These are phyloP conservation scores for Nicotiana paniculata DNA, from an alignment of 257 asterid genomes.

Conservation along the genomic window DNA sequence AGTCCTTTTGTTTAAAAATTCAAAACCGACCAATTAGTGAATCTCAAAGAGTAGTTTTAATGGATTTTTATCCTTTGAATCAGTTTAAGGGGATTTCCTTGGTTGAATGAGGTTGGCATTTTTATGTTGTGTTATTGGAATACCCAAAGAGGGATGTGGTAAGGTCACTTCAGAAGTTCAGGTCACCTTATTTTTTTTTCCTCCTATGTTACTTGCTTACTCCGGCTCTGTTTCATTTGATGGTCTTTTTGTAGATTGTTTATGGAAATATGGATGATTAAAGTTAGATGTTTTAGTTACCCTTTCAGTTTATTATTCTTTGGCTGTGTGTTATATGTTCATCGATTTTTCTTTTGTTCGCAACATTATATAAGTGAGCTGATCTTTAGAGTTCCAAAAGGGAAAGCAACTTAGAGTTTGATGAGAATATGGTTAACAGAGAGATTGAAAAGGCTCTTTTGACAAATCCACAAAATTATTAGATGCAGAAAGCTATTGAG, in stretches of 20 bases:
- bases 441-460: neutral
- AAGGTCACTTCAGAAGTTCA: slow-evolving; percentile 19
- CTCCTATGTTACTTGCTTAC: neutral
- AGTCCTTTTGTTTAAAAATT: too few species aligned
- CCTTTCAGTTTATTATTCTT: neutral
- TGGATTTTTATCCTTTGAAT: too few species aligned
- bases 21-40: too few species aligned
- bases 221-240: neutral
- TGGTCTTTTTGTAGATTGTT: neutral
- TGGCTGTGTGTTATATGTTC: neutral
- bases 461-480: neutral
- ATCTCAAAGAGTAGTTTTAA: too few species aligned
- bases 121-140: too few species aligned
- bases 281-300: neutral
- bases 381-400: neutral
- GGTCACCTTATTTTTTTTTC: neutral
- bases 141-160: slow-evolving; percentile 62
- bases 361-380: neutral
- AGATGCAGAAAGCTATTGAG: neutral
- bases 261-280: neutral
- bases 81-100: too few species aligned
- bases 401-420: neutral
- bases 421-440: neutral
- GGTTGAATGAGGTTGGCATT: too few species aligned
- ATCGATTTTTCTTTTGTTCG: neutral